phyloP scores from a whole-genome alignment of 441 rosid species.

The Jatropha podagrica region DNA sequence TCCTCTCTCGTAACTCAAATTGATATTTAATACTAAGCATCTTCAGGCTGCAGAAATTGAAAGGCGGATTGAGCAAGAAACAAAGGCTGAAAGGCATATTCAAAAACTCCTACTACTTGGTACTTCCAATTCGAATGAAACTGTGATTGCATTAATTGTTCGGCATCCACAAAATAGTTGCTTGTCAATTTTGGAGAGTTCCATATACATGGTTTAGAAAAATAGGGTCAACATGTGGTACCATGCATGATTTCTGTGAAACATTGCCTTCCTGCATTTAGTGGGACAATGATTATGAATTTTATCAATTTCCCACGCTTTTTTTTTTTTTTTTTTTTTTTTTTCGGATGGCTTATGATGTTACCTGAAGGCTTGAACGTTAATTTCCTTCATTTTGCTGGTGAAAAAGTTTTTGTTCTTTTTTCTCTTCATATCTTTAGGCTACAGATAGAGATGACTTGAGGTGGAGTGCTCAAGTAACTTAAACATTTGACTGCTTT shows the following conservation, averaged over 20 bases:
- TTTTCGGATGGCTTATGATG: background rate
- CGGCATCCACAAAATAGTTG: background rate
- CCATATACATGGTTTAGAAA: slow-evolving; percentile 10
- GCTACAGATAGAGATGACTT: background rate
- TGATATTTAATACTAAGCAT: slow-evolving; percentile 13
- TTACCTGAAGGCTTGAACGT: background rate
- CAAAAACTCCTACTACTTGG: slow-evolving; percentile 93
- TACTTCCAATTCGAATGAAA: slow-evolving; percentile 25
- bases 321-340: background rate
- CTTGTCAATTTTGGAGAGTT: background rate
- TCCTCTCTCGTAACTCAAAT: slow-evolving; percentile 15
- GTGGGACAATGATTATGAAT: background rate
- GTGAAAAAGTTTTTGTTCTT: background rate
- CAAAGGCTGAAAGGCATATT: slow-evolving; percentile 92
- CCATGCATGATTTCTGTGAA: slow-evolving; percentile 9
- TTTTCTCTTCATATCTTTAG: background rate
- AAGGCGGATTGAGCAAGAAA: slow-evolving; percentile 91
- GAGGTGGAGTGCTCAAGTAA: too few relatives aligned
- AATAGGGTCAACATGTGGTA: background rate
- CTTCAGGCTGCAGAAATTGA: slow-evolving; percentile 88
- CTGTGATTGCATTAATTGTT: slow-evolving; percentile 10
- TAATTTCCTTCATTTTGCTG: too few relatives aligned
- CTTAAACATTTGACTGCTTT: too few relatives aligned
- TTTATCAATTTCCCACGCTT: background rate
- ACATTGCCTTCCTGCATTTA: background rate